Evolutionary conservation across 2,329 filamentous ascomycete species (phyloP), one percentile per base, ranked within the genome.

Genomic region (Lasiodiplodia gonubiensis): DNA sequence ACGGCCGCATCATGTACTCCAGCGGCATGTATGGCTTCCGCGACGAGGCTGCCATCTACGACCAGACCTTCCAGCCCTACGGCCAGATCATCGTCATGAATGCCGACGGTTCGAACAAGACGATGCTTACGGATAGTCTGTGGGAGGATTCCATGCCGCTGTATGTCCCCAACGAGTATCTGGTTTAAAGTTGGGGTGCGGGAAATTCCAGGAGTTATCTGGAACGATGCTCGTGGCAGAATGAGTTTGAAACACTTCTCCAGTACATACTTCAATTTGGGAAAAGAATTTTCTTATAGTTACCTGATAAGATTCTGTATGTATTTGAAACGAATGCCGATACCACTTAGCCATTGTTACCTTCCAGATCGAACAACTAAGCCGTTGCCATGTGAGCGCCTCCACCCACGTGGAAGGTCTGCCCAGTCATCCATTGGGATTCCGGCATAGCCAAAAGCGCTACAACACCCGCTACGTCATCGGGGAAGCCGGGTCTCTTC

Each of bases 41-140:
- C 42, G 77, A 80, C 51, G 81, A 83, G 73, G 74, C 75, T 12
- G 74, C 77, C 0, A 70, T 78, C 1, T 83, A 79, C 61, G 81
- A 83, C 63, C 68, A 80, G 42, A 82, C 80, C 0, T 83, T 82
- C 70, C 79, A 83, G 72, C 81, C 80, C 0, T 82, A 82, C 53
- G 80, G 80, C 0, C 80, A 82, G 74, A 80, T 83, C 53, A 74
- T 81, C 59, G 67, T 79, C n/a, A 82, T 82, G 80, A 72, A 83
- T 67, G 72, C 73, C 6, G 79, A 82, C 72, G 81, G 82, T 0
- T 72, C 51, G 18, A 54, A 67, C 7, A 71, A 70, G 64, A 63
- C 35, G 12, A 61, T 70, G 27, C 53, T 70, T 16, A 70, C 70
- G 16, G 69, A 72, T 55, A 70, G 69, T 35, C 68, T 70, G 67